Base-by-base conservation (phyloP, 2,329 filamentous ascomycete species). In the Sporothrix schenckii region DNA sequence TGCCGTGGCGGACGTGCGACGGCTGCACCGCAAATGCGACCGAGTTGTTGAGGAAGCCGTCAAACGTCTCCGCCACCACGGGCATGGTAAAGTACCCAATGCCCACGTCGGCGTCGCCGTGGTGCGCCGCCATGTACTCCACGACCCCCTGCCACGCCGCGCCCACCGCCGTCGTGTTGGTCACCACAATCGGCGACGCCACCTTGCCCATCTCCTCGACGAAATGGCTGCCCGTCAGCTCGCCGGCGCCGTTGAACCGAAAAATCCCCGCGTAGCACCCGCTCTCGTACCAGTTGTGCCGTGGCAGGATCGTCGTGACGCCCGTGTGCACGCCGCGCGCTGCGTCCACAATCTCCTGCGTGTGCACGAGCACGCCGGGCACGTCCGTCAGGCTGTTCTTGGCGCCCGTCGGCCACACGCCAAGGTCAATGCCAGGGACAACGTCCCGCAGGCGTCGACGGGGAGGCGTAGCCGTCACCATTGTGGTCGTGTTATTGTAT, bases 211-310 rank as follows among this genome's bases (percentile, higher is more conserved):
- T 87, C 76, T 90, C 88, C 19, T 87, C 82, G 71, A 90, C 85
- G 84, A 86, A 88, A 74, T 89, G 86, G 11, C 80, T 81, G 2
- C 87, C 87, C 0, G 88, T 89, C 80, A 89, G 80, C 77, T 89
- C 87, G 54, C 88, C 88, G 60, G 84, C 85, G 69, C 88, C 88
- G 74, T 90, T 90, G 80, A 90, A 89, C 72, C 84, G 83, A 78
- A 89, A 89, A 63, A 85, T 75, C n/a, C 82, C 82, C 3, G 83
- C 81, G 61, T 85, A 82, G 69, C 80, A 83, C 6, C 68, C 52
- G 50, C 50, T 78, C 58, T 79, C 72, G 75, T 80, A 79, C 83
- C 83, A 86, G 61, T 82, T 4, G 60, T 74, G 58, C 13, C 83
- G 81, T 0, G 84, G 83, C 0, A 86, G 75, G 68, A 86, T 83